Base-by-base conservation (phyloP, 345 rosid genomes). In the Mangifera indica region DNA sequence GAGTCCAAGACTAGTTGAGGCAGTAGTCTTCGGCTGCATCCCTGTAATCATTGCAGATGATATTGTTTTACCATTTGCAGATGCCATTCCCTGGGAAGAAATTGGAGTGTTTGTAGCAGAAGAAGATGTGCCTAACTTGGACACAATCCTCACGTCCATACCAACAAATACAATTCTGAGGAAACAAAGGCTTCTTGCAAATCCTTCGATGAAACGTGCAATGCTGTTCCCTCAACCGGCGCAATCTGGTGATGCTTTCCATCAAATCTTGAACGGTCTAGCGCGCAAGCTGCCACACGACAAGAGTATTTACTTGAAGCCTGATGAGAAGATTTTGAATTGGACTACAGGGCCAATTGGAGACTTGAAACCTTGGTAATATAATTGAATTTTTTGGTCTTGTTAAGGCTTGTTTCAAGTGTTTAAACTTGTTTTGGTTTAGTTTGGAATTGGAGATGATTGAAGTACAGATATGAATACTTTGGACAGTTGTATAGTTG, bases 31-130 rank as follows among this genome's bases (percentile, higher is more conserved):
- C 52, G 99, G 99, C 2, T 95, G 99, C 85, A 92, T 95, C 64
- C 98, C 99, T 10, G 89, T 95, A 57, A 95, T 95, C 76, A 89
- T 95, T 80, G 99, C 98, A 3, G 99, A 95, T 56, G 96, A 95
- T 68, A 94, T 94, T 21, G 97, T 94, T 58, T 72, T 92, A 32
- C 98, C 98, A 14, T 92, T 94, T 15, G 98, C 98, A 1, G 98
- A 92, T n/a, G 98, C 98, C 7, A 94, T 94, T 52, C 98, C 98
- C 5, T 94, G 98, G 98, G 98, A 94, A 77, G 97, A 94, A 61
- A 92, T 94, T 17, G 98, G 98, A 32, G 93, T 94, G 44, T 94
- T 87, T 71, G 93, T 92, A 2, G 96, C 84, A 0, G 98, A 94
- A 75, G 87, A 89, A 83, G 97, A 92, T 52, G 98, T 94, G 3